phyloP scores from a whole-genome alignment of 2,329 filamentous ascomycete species.

The Colletotrichum abscissum region DNA sequence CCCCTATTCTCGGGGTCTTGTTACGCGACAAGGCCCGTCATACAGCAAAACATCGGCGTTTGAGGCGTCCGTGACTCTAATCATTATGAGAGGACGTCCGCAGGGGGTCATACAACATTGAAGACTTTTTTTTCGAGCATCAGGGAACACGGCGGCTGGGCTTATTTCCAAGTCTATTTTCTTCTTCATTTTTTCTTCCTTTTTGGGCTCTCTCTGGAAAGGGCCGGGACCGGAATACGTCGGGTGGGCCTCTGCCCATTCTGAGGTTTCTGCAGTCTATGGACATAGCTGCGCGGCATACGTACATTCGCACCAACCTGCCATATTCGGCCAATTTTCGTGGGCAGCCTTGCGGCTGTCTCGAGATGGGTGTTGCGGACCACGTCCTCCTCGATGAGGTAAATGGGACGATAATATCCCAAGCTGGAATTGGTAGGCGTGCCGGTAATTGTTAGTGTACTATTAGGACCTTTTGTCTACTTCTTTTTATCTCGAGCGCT shows the following conservation, averaged over 20 bases:
- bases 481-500: conserved; percentile 29
- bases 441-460: conserved; percentile 37
- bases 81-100: conserved; percentile 34
- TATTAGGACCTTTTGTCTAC: conserved; percentile 34
- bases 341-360: background rate
- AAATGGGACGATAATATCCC: background rate
- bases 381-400: conserved; percentile 5
- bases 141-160: conserved; percentile 32
- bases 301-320: conserved; percentile 36
- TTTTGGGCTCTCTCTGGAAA: conserved; percentile 35
- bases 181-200: conserved; percentile 11
- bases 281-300: conserved; percentile 36
- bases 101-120: conserved; percentile 36
- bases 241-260: conserved; percentile 19
- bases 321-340: background rate
- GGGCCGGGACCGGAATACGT: conserved; percentile 29
- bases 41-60: conserved; percentile 38
- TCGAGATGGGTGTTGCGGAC: background rate
- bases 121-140: conserved; percentile 31
- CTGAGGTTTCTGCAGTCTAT: conserved; percentile 29
- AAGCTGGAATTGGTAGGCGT: conserved; percentile 21
- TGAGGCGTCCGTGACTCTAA: conserved; percentile 36
- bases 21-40: conserved; percentile 31
- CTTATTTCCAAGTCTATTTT: conserved; percentile 28
- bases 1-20: conserved; percentile 32